Evolutionary conservation across 225 moss, liverwort and hornwort species (phyloP), one percentile per base, ranked within the genome.

Genomic region (Pseudisothecium myosuroides): DNA sequence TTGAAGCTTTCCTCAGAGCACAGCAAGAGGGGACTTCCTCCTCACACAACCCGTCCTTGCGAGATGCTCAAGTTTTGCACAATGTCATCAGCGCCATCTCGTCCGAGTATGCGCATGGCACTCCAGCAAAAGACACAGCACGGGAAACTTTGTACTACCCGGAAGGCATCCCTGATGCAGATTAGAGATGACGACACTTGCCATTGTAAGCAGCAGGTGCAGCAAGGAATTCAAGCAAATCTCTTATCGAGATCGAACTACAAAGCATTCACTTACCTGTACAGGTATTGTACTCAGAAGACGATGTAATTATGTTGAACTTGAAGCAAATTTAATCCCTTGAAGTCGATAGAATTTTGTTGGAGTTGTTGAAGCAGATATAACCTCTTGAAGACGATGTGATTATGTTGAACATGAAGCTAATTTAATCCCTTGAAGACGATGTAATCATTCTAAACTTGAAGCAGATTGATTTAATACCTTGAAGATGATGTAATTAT

Each of bases 31-130:
- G 78, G 36, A 41, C 83, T 45, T 55, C 83, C 77, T 80, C 68
- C 43, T 71, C 86, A 23, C 60, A 71, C 55, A 87, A 81, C 79
- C 65, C 68, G 26, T 83, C 89, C 65, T 82, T 94, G 37, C 92
- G 93, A 50, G 93, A 97, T 52, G 97, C 96, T 18, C 96, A 96
- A 79, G 92, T 95, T 61, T 80, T 98, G 86, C 93, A 91, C 32
- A 84, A 88, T 27, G 87, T 92, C 69, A 83, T 91, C 47, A 86
- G 58, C 61, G 83, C 92, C 65, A 88, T 91, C 66, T 91, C 92
- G 76, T 81, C 89, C 37, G 85, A 88, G 76, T 83, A 83, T 52
- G 80, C 45, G 5, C 61, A 80, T 39, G 61, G 2, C 61, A 27
- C 45, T 17, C 49, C 56, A 7, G 28, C 55, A 26, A 41, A 66